phyloP scores from a whole-genome alignment of 1,284 basidiomycete genomes.

The Schizopora paradoxa region DNA sequence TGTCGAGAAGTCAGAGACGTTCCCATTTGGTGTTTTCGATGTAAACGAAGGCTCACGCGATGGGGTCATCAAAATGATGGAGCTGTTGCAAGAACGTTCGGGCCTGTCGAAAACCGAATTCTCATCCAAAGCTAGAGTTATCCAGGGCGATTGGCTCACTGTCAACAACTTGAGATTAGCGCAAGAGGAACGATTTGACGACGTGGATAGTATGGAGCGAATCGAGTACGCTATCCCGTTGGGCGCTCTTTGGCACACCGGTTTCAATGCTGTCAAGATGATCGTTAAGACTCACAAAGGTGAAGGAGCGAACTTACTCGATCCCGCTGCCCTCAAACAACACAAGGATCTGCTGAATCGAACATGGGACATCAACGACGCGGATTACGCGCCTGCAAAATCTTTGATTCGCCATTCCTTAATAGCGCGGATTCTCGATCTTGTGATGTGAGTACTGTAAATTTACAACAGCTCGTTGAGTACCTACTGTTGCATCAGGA shows the following conservation, averaged over 20 bases:
- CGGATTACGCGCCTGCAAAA: constrained; percentile 27
- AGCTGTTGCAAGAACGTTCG: constrained; percentile 16
- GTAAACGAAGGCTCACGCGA: constrained; percentile 23
- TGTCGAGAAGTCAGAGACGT: constrained; percentile 21
- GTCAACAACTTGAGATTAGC: constrained; percentile 20
- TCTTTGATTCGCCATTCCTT: constrained; percentile 22
- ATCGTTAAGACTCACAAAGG: constrained; percentile 23
- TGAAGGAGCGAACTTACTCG: constrained; percentile 16
- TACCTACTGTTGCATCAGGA: too few species aligned
- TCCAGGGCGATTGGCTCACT: constrained; percentile 22
- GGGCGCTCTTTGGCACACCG: constrained; percentile 16
- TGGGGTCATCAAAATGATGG: constrained; percentile 19
- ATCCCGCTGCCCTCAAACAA: constrained; percentile 22
- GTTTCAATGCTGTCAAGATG: constrained; percentile 21
- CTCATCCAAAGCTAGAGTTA: constrained; percentile 16
- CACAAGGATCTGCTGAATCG: constrained; percentile 25
- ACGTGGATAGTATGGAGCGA: constrained; percentile 18
- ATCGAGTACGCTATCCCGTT: constrained; percentile 11
- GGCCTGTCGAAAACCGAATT: constrained; percentile 18
- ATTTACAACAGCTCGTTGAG: too few species aligned
- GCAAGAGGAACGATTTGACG: constrained; percentile 20
- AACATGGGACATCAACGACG: constrained; percentile 25
- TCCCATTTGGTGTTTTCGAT: constrained; percentile 25
- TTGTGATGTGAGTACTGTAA: constrained; percentile 20
- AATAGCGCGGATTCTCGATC: constrained; percentile 21